A percentile compares a stretch with the other conserved stretches of the same genome.
phyloP scores from a whole-genome alignment of 2,329 filamentous ascomycete species.

The Sclerotinia trifoliorum region DNA sequence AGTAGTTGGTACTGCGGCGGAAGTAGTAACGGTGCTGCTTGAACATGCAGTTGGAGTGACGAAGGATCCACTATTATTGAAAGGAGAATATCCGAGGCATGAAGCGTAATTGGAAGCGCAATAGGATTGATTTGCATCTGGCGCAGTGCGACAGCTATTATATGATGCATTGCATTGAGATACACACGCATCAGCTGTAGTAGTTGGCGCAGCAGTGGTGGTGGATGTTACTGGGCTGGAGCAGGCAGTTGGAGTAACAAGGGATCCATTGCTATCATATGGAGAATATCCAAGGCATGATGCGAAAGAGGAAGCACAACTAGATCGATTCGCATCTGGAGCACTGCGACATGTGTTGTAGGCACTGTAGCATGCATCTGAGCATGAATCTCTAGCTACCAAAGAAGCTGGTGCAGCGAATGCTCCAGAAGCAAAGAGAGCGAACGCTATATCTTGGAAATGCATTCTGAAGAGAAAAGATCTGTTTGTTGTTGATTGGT shows the following conservation, averaged over 20 bases:
- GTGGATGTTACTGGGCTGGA: background rate
- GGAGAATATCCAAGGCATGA: constrained; percentile 15
- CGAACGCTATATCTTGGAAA: constrained; percentile 9
- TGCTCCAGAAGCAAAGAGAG: constrained; percentile 9
- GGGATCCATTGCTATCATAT: background rate
- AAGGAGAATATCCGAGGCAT: constrained; percentile 1
- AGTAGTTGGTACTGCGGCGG: background rate
- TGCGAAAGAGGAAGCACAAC: background rate
- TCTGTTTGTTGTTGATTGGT: background rate
- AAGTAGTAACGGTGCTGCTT: background rate
- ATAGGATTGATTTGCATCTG: background rate
- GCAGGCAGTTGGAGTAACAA: constrained; percentile 2
- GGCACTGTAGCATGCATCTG: background rate
- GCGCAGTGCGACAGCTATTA: background rate
- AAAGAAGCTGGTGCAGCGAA: constrained; percentile 12
- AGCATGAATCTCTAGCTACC: background rate
- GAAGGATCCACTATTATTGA: background rate
- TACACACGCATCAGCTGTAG: background rate
- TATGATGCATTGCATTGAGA: background rate
- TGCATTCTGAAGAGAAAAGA: background rate
- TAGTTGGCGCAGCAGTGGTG: background rate
- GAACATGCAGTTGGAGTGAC: constrained; percentile 8
- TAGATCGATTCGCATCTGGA: background rate
- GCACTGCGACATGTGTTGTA: background rate
- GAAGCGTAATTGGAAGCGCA: background rate